phyloP scores from a whole-genome alignment of 2,329 filamentous ascomycete species.

The Plectosphaerella cucumerina region DNA sequence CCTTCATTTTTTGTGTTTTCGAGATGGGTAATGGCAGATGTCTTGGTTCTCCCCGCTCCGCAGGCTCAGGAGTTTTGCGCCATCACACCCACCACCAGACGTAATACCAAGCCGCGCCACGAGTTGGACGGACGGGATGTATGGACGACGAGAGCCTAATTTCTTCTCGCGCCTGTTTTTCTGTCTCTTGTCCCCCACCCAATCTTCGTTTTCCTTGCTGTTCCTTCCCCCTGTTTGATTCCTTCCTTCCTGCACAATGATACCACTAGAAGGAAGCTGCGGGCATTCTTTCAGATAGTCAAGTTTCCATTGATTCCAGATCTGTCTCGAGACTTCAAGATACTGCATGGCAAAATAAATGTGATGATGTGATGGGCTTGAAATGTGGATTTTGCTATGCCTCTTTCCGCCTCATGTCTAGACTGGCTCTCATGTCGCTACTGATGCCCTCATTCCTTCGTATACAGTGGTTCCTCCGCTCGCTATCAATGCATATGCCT shows the following conservation, averaged over 20 bases:
- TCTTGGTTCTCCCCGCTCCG: neutral
- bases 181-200: neutral
- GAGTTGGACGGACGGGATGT: neutral
- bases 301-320: too few relatives aligned
- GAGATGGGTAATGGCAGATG: neutral
- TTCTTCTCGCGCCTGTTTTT: neutral
- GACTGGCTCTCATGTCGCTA: too few relatives aligned
- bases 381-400: too few relatives aligned
- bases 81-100: neutral
- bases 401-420: too few relatives aligned
- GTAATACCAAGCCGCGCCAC: neutral
- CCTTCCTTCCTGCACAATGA: slow-evolving; percentile 1
- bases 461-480: neutral
- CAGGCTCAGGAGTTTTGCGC: neutral
- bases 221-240: neutral
- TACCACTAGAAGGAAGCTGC: slow-evolving; percentile 4
- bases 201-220: neutral
- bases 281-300: slow-evolving; percentile 1
- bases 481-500: neutral
- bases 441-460: neutral
- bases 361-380: too few relatives aligned
- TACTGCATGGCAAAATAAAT: too few relatives aligned
- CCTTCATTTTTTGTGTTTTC: neutral
- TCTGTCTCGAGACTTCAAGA: too few relatives aligned
- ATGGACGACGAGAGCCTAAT: neutral